Evolutionary conservation across 768 basidiomycete genomes (phyloP).

Genomic region (Neoboletus brunneissimus): DNA sequence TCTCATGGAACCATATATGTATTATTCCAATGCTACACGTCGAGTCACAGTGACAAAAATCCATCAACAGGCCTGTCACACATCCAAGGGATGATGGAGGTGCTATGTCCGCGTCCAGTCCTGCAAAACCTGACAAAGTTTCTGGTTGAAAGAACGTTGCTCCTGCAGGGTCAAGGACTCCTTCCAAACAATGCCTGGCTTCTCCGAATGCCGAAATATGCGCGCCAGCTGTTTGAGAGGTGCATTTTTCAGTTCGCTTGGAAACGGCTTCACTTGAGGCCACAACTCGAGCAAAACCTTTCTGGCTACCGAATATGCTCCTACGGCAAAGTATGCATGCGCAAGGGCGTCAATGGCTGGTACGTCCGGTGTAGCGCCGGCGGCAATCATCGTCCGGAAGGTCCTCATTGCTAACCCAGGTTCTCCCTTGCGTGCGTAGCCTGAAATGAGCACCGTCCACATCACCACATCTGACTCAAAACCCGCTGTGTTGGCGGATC

Average conservation of each 20-base stretch:
- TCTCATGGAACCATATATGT: neutral
- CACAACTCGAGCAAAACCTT: conserved; percentile 59
- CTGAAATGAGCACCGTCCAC: conserved; percentile 76
- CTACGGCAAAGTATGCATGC: conserved; percentile 61
- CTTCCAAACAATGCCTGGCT: conserved; percentile 12
- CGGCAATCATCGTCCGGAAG: conserved; percentile 62
- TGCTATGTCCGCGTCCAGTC: conserved; percentile 23
- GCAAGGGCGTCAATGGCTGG: conserved; percentile 68
- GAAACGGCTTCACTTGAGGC: conserved; percentile 62
- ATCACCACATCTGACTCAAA: conserved; percentile 60
- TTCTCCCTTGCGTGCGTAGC: conserved; percentile 59
- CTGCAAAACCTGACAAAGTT: conserved; percentile 31
- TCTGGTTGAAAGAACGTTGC: conserved; percentile 38
- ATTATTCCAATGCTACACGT: conserved; percentile 5
- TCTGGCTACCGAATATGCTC: conserved; percentile 49
- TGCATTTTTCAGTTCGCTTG: conserved; percentile 42
- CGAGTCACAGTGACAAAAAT: neutral
- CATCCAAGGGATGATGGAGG: neutral
- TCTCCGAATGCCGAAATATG: conserved; percentile 40
- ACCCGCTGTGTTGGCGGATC: conserved; percentile 46
- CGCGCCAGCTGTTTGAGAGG: conserved; percentile 45
- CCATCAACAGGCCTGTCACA: neutral
- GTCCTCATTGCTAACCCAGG: conserved; percentile 49
- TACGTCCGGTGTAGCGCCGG: conserved; percentile 66
- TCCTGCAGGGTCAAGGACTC: conserved; percentile 30